Percentiles rank a stretch among this genome's conserved stretches.
Conservation (phyloP, 108 stramenopile species). For the Hondaea fermentalgiana region DNA sequence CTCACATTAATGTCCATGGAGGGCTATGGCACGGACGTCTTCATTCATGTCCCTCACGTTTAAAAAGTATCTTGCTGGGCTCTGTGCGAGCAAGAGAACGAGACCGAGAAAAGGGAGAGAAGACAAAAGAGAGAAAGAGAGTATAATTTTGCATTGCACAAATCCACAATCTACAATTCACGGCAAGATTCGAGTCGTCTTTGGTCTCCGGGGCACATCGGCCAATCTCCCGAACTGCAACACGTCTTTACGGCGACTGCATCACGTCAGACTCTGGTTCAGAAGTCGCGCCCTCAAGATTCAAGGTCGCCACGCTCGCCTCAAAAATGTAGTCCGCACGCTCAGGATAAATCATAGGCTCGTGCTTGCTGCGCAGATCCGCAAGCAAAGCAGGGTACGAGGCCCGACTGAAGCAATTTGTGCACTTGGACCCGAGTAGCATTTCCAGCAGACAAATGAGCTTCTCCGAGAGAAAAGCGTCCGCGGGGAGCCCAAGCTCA, state of each 20-base stretch:
- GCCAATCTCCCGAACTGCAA: too few species aligned
- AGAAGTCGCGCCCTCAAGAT: neutral
- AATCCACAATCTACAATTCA: too few species aligned
- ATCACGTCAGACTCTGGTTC: neutral
- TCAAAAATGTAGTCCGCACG: neutral
- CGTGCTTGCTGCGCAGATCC: neutral
- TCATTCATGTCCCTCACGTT: conserved; percentile 66
- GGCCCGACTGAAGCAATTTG: neutral
- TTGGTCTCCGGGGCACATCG: too few species aligned
- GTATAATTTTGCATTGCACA: too few species aligned
- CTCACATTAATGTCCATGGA: conserved; percentile 88
- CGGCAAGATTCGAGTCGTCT: too few species aligned
- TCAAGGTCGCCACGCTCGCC: neutral
- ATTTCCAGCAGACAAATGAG: neutral
- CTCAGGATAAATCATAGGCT: neutral
- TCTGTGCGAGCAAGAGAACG: too few species aligned
- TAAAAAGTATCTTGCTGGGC: neutral
- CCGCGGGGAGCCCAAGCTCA: neutral
- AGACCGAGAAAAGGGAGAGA: too few species aligned
- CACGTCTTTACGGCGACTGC: too few species aligned
- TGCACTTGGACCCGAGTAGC: neutral
- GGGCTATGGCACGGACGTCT: conserved; percentile 98
- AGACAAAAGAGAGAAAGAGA: too few species aligned
- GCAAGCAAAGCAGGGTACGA: neutral
- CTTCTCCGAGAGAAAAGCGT: neutral